These are phyloP conservation scores for Candolleomyces aberdarensis DNA, from an alignment of 768 basidiomycete species.

Conservation along the genomic window DNA sequence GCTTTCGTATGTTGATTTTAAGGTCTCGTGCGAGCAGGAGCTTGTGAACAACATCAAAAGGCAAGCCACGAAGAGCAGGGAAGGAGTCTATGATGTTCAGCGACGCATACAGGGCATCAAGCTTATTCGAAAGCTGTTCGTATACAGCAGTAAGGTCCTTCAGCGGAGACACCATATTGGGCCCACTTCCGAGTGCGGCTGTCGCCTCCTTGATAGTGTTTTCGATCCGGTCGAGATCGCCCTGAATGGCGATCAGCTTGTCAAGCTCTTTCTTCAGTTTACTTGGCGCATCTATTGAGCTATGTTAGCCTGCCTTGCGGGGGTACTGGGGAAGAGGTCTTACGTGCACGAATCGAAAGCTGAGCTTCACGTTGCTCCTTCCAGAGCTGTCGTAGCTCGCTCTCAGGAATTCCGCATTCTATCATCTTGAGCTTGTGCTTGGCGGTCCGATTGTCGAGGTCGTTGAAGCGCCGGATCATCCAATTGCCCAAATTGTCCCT, in stretches of 20 bases:
- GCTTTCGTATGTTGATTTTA: constrained; percentile 36
- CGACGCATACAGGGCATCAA: constrained; percentile 17
- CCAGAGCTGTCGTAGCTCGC: constrained; percentile 30
- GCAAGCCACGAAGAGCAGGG: constrained; percentile 25
- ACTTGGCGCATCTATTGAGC: constrained; percentile 21
- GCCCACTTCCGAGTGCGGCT: neutral
- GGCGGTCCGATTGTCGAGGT: too few relatives aligned
- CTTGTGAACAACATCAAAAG: constrained; percentile 25
- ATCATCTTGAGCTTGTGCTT: constrained; percentile 11
- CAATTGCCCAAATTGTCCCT: constrained; percentile 29
- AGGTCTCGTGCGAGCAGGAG: constrained; percentile 34
- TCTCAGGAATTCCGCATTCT: constrained; percentile 11
- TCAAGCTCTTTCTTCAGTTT: constrained; percentile 30
- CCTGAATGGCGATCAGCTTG: constrained; percentile 23
- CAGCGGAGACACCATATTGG: too few relatives aligned
- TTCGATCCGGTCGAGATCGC: neutral
- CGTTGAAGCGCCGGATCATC: constrained; percentile 19
- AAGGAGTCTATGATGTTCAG: constrained; percentile 29
- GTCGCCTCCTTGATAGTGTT: neutral
- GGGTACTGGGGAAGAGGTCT: too few relatives aligned
- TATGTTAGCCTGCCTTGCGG: too few relatives aligned
- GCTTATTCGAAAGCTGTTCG: too few relatives aligned
- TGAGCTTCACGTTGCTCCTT: constrained; percentile 26
- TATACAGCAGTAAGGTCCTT: too few relatives aligned
- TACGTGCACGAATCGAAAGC: constrained; percentile 23